Base-by-base conservation (phyloP, 257 asterid genomes). In the Henckelia pumila region DNA sequence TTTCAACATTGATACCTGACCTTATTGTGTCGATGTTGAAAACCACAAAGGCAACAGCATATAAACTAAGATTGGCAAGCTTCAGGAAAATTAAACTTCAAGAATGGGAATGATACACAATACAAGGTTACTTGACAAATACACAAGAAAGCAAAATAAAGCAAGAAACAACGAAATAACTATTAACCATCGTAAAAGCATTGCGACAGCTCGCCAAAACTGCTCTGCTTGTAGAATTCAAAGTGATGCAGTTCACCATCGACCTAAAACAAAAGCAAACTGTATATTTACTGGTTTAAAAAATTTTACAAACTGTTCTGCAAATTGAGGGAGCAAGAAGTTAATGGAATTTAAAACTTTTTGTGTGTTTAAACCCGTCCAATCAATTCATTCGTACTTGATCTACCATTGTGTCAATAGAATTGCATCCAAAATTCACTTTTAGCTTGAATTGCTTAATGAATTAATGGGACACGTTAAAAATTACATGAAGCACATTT, bases 231-330 rank as follows among this genome's bases (percentile, higher is more conserved):
- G 97, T 80, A 17, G 98, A 86, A 60, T 87, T 87, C 78, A 92
- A 79, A 61, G 97, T 89, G 67, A 92, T 92, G 90, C 97, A 92
- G 83, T 89, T 92, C 85, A 92, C 97, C 98, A 92, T 89, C 5
- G 98, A 89, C 98, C 98, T 92, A 67, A 75, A 80, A 61, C 53
- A 78, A 11, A 26, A 62, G 56, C 11, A 63, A 25, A 24, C 35
- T 23, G 66, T 25, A 49, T n/a, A 35, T 56, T 58, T 28, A 7
- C 70, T 30, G 26, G 63, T 52, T n/a, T 56, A 8, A 49, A 33
- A 40, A 14, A 53, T 21, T 26, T 10, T 44, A 3, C 24, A 16
- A 61, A 25, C 67, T 13, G 44, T 68, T 32, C 33, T 1, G 37
- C 59, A 56, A 21, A 19, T 56, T 44, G 49, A 37, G 59, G 17